Percentiles rank a stretch among this genome's conserved stretches.
Evolutionary conservation across 768 basidiomycete species (phyloP).

Genomic region (Filobasidium floriforme): DNA sequence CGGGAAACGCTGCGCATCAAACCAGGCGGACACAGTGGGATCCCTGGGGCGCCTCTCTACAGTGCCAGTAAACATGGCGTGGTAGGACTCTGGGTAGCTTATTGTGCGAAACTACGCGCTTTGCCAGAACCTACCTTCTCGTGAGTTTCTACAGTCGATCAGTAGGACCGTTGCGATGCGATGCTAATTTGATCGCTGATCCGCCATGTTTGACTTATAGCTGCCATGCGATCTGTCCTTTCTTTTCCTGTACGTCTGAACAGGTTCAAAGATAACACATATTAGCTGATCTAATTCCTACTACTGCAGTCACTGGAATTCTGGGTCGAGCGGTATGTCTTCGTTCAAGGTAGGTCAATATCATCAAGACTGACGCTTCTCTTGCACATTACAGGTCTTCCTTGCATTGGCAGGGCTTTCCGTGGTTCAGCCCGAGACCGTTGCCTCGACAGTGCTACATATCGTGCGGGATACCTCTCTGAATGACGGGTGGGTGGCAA

Average conservation of each 20-base stretch:
- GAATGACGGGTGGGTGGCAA: background rate
- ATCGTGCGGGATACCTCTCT: background rate
- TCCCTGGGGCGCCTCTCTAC: slow-evolving; percentile 16
- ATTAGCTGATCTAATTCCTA: background rate
- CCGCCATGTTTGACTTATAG: background rate
- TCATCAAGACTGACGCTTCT: too few relatives aligned
- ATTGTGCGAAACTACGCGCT: slow-evolving; percentile 6
- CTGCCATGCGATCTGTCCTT: slow-evolving; percentile 22
- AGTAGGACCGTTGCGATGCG: background rate
- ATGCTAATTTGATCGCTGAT: too few relatives aligned
- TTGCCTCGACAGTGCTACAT: slow-evolving; percentile 9
- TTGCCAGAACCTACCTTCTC: slow-evolving; percentile 1
- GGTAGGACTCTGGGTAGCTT: slow-evolving; percentile 17
- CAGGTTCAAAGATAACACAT: too few relatives aligned
- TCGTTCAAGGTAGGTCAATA: too few relatives aligned
- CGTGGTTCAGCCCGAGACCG: slow-evolving; percentile 7
- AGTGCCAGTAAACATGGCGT: slow-evolving; percentile 20
- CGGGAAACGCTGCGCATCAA: background rate
- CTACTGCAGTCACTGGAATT: slow-evolving; percentile 16
- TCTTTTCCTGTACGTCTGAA: slow-evolving; percentile 17
- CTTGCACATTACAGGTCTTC: background rate
- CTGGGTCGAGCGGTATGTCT: slow-evolving; percentile 9
- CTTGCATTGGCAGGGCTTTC: slow-evolving; percentile 15
- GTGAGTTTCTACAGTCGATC: slow-evolving; percentile 4
- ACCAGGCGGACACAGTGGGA: slow-evolving; percentile 17